Evolutionary conservation across 106 monocot genomes (phyloP), one percentile per base, ranked within the genome.

Genomic region (Dendrobium officinale): DNA sequence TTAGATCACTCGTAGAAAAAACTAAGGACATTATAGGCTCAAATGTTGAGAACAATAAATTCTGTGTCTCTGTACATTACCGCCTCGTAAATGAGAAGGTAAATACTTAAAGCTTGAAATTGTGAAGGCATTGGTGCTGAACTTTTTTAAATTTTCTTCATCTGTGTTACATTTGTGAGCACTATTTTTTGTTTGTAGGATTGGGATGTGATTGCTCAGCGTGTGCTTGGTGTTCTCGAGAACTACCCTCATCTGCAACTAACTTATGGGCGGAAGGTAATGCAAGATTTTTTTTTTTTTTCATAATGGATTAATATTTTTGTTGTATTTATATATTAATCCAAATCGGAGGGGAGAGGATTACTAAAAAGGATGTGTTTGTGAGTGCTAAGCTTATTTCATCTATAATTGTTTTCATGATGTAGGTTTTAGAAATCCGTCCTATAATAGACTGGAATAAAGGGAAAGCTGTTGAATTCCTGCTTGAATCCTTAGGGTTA

Each of bases 401-500:
- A 11, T 67, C 6, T 67, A 29, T 31, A 67, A 67, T 26, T 24
- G 3, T 5, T 67, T 24, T 67, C 22, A 19, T 67, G 26, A 27
- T 27, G 26, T 29, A 95, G 95, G 95, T 92, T 95, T 92, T 95
- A 84, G 95, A 95, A 79, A 66, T 95, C 80, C 91, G 95, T 54
- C 95, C 95, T 49, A 84, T 86, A 24, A 92, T 92, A 55, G 86
- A 90, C 29, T 92, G 95, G 95, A 88, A 92, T 77, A 95, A 95
- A 83, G 95, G 92, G 2, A 95, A 92, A 42, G 95, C 92, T 33
- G 95, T 95, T 24, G 89, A 92, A 55, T 95, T 95, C 82, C 77
- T 95, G 83, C 95, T 95, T 75, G 90, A 95, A 77, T 95, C 95
- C 19, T 86, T 95, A 55, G 90, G 77, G 17, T 89, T 91, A 11